These are phyloP conservation scores for Ogataea thermomethanolica DNA, from an alignment of 805 yeast species.

Conservation along the genomic window DNA sequence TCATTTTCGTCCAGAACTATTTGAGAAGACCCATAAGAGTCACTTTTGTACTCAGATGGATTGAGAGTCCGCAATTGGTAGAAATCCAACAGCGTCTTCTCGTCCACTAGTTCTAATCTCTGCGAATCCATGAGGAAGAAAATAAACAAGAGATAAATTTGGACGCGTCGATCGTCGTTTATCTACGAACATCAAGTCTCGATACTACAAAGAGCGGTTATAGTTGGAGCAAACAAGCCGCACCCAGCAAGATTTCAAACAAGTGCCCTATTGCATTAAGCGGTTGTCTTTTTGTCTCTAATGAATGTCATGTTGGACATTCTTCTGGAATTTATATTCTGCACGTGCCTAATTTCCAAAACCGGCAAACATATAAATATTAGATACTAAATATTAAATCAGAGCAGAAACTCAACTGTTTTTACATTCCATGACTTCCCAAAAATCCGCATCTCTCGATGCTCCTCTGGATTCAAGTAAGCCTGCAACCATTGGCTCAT, in stretches of 20 bases:
- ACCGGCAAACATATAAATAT: constrained; percentile 6
- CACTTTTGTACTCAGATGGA: constrained; percentile 34
- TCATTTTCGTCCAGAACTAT: constrained; percentile 9
- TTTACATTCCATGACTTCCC: constrained; percentile 25
- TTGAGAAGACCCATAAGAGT: constrained; percentile 19
- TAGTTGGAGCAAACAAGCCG: too few species aligned
- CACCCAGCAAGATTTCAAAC: too few species aligned
- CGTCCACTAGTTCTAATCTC: constrained; percentile 11
- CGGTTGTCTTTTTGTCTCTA: not conserved
- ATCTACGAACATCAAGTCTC: not conserved
- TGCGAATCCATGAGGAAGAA: constrained; percentile 7
- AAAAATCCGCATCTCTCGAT: constrained; percentile 49
- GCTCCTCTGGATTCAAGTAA: constrained; percentile 51
- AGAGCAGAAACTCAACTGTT: not conserved
- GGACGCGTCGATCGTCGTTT: constrained; percentile 8
- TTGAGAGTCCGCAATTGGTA: constrained; percentile 43
- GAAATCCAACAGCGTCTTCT: constrained; percentile 25
- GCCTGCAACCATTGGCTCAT: constrained; percentile 49
- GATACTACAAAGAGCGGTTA: too few species aligned
- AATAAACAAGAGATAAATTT: constrained; percentile 5
- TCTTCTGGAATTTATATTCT: not conserved
- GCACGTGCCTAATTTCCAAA: constrained; percentile 20
- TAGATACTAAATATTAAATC: not conserved
- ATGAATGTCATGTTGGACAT: not conserved
- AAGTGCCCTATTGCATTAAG: too few species aligned